Percentiles rank a stretch among this genome's conserved stretches.
phyloP scores from a whole-genome alignment of 2,329 filamentous ascomycete genomes.

The Chaetomium olivaceum region DNA sequence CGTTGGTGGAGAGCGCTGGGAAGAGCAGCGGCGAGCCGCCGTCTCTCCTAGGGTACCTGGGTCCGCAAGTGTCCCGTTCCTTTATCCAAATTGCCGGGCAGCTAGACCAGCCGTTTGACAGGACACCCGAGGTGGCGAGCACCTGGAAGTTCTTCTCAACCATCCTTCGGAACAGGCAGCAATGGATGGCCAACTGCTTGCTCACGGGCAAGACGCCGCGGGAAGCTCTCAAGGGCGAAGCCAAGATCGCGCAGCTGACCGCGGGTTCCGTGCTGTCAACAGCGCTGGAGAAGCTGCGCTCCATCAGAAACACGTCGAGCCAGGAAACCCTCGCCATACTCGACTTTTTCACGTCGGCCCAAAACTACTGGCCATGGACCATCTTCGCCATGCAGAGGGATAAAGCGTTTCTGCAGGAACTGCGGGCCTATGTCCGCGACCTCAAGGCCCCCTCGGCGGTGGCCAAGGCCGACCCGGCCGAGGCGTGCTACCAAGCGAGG shows the following conservation, averaged over 20 bases:
- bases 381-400: constrained; percentile 78
- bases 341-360: constrained; percentile 82
- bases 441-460: constrained; percentile 55
- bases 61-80: constrained; percentile 76
- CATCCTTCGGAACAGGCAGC: constrained; percentile 85
- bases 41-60: constrained; percentile 90
- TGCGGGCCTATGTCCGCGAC: constrained; percentile 68
- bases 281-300: constrained; percentile 69
- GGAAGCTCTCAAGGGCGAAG: constrained; percentile 63
- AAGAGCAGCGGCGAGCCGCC: constrained; percentile 72
- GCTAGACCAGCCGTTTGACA: constrained; percentile 72
- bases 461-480: constrained; percentile 56
- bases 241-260: constrained; percentile 52
- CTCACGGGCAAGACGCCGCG: constrained; percentile 85
- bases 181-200: constrained; percentile 93
- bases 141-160: constrained; percentile 87
- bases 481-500: constrained; percentile 63
- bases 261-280: constrained; percentile 68
- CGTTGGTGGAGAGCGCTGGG: constrained; percentile 69
- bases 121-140: constrained; percentile 62
- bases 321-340: constrained; percentile 72
- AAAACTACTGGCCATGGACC: constrained; percentile 96
- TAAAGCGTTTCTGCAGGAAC: constrained; percentile 67
- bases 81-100: constrained; percentile 78
- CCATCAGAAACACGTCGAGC: constrained; percentile 64